Evolutionary conservation across 257 asterid species (phyloP).

Genomic region (Primulina huaijiensis): DNA sequence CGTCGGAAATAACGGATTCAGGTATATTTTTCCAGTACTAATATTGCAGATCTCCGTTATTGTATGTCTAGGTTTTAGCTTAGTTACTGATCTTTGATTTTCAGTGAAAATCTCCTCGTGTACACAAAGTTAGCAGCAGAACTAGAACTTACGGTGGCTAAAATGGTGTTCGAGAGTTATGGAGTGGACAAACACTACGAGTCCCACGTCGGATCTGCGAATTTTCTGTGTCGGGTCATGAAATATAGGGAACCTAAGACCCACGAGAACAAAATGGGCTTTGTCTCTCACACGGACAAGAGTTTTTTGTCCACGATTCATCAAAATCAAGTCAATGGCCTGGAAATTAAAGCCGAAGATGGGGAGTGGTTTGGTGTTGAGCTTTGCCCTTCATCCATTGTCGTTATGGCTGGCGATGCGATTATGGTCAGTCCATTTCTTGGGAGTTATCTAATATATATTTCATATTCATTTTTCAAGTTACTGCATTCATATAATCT

Average conservation of each 20-base stretch:
- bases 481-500: no score
- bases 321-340: slow-evolving; percentile 59
- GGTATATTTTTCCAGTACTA: slow-evolving; percentile 29
- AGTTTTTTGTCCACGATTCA: slow-evolving; percentile 71
- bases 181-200: slow-evolving; percentile 56
- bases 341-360: slow-evolving; percentile 58
- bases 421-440: slow-evolving; percentile 44
- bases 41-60: no score
- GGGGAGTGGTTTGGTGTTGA: slow-evolving; percentile 64
- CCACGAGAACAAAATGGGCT: slow-evolving; percentile 46
- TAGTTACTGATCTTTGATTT: background rate
- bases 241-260: slow-evolving; percentile 46
- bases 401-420: slow-evolving; percentile 86
- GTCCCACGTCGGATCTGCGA: slow-evolving; percentile 33
- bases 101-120: slow-evolving; percentile 37
- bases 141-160: slow-evolving; percentile 45
- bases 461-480: no score
- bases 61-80: no score
- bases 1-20: slow-evolving; percentile 43
- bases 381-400: slow-evolving; percentile 47
- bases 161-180: slow-evolving; percentile 67
- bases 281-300: slow-evolving; percentile 73
- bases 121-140: slow-evolving; percentile 60
- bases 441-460: no score
- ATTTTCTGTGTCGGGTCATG: slow-evolving; percentile 58